phyloP scores from a whole-genome alignment of 805 yeast species.

The Monosporozyma aerobia region DNA sequence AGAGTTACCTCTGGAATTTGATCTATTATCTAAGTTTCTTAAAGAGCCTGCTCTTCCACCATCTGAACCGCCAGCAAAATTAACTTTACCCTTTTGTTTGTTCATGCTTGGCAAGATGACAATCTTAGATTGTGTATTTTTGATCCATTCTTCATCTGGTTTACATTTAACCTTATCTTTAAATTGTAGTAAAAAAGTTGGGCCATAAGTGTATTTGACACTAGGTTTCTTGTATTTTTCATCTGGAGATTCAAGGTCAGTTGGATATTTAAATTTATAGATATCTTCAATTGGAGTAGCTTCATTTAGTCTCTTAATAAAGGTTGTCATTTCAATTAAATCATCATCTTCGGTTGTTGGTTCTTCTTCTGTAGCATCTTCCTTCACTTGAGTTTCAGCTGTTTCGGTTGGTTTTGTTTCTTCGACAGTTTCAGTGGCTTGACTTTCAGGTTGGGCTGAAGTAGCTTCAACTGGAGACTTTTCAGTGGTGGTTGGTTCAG shows the following conservation, averaged over 20 bases:
- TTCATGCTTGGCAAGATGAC: slow-evolving; percentile 27
- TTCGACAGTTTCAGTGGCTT: slow-evolving; percentile 7
- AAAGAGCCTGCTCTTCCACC: slow-evolving; percentile 31
- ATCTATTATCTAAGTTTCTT: slow-evolving; percentile 37
- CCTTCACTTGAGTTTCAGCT: slow-evolving; percentile 19
- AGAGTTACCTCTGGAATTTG: slow-evolving; percentile 53
- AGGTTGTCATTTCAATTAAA: slow-evolving; percentile 36
- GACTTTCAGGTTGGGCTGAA: slow-evolving; percentile 13
- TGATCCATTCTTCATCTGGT: slow-evolving; percentile 54
- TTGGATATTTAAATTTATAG: slow-evolving; percentile 46
- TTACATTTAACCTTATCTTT: slow-evolving; percentile 43
- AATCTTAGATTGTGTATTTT: slow-evolving; percentile 24
- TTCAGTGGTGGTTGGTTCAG: slow-evolving; percentile 8
- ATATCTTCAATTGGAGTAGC: slow-evolving; percentile 50
- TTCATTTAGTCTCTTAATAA: slow-evolving; percentile 39
- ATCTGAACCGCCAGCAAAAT: slow-evolving; percentile 26
- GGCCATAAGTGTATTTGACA: slow-evolving; percentile 55
- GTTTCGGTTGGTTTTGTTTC: slow-evolving; percentile 13
- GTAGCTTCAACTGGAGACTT: not conserved
- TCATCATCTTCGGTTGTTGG: slow-evolving; percentile 1
- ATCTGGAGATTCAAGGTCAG: slow-evolving; percentile 42
- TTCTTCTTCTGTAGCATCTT: not conserved
- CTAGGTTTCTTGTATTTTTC: slow-evolving; percentile 30
- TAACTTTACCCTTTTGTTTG: slow-evolving; percentile 14
- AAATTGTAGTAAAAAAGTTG: slow-evolving; percentile 73